A percentile compares a stretch with the other conserved stretches of the same genome.
phyloP scores from a whole-genome alignment of 1,284 basidiomycete genomes.

The Cronartium quercuum region DNA sequence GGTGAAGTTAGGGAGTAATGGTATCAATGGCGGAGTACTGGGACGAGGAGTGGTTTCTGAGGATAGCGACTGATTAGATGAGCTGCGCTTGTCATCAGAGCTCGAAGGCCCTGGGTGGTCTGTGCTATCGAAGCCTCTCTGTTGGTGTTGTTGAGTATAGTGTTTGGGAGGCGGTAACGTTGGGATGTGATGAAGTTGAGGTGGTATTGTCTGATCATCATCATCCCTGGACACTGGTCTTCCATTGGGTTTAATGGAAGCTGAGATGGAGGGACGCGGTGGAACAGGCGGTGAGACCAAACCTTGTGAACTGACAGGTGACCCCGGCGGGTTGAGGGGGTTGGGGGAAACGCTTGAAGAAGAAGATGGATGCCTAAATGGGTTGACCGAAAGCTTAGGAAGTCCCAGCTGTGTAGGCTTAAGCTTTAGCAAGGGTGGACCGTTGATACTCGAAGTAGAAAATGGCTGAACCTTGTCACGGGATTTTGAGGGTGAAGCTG shows the following conservation, averaged over 20 bases:
- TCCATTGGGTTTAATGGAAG: background rate
- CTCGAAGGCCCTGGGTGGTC: background rate
- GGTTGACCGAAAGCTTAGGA: background rate
- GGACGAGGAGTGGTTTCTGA: background rate
- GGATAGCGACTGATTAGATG: background rate
- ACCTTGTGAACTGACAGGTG: background rate
- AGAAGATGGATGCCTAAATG: background rate
- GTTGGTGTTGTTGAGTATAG: constrained; percentile 4
- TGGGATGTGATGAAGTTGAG: constrained; percentile 1
- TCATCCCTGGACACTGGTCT: background rate
- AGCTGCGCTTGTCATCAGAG: background rate
- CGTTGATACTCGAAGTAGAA: background rate
- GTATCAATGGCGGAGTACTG: background rate
- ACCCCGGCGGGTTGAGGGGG: background rate
- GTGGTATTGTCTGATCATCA: background rate
- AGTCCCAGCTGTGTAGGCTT: background rate
- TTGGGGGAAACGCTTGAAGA: background rate
- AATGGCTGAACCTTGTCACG: background rate
- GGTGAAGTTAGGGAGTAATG: background rate
- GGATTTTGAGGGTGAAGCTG: background rate
- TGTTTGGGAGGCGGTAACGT: constrained; percentile 25
- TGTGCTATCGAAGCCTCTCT: background rate
- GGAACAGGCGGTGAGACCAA: constrained; percentile 1
- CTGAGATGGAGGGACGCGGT: background rate
- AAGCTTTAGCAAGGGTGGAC: background rate